These are phyloP conservation scores for Luffa acutangula DNA, from an alignment of 306 rosid genomes.

Conservation along the genomic window DNA sequence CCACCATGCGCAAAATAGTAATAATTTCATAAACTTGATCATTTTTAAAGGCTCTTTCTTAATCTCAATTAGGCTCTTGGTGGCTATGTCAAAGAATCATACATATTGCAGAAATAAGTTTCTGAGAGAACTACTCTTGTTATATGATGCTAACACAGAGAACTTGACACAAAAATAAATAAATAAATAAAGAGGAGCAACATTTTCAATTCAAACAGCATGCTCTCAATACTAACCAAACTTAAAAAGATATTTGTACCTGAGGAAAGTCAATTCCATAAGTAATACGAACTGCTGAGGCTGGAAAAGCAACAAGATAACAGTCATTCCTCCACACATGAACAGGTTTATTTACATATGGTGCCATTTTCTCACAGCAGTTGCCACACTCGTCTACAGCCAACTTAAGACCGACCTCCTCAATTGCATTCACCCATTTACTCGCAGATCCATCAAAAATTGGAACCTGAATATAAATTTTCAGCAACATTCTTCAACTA, in stretches of 20 bases:
- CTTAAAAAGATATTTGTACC: constrained; percentile 31
- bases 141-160: neutral
- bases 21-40: neutral
- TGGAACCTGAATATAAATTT: constrained; percentile 49
- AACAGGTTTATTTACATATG: constrained; percentile 57
- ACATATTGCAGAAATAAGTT: neutral
- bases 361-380: constrained; percentile 47
- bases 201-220: neutral
- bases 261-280: constrained; percentile 71
- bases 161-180: neutral
- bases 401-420: constrained; percentile 50
- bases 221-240: neutral
- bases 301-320: constrained; percentile 72
- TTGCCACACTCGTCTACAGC: constrained; percentile 46
- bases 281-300: constrained; percentile 37
- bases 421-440: constrained; percentile 69
- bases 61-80: neutral
- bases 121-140: neutral
- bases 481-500: constrained; percentile 13
- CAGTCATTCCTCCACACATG: constrained; percentile 59
- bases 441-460: constrained; percentile 86
- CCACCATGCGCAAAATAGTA: neutral
- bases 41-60: neutral
- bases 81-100: neutral
- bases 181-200: neutral